Evolutionary conservation across 345 rosid genomes (phyloP).

Genomic region (Eucalyptus erythrocorys): DNA sequence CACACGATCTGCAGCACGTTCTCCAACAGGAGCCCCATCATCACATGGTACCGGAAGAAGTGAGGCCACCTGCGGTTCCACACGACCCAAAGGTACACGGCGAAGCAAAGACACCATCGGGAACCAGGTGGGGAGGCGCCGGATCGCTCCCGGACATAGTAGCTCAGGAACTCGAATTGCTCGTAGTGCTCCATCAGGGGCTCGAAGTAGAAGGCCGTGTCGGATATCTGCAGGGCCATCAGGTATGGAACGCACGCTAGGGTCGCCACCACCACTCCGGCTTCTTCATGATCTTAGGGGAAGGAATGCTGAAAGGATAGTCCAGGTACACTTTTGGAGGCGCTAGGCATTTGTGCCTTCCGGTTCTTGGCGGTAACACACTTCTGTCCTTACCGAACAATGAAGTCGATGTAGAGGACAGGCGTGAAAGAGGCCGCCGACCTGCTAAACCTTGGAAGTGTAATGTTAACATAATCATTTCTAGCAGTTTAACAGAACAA

Average conservation of each 20-base stretch:
- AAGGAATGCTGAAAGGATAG: conserved; percentile 24
- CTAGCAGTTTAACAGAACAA: not conserved
- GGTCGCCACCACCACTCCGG: conserved; percentile 91
- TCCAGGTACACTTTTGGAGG: conserved; percentile 20
- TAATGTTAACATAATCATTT: not conserved
- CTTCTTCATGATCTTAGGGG: conserved; percentile 32
- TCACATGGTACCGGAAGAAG: conserved; percentile 71
- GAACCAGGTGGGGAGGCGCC: conserved; percentile 66
- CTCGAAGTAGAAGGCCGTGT: conserved; percentile 43
- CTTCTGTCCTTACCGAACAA: not conserved
- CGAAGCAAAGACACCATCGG: conserved; percentile 38
- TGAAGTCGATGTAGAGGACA: not conserved
- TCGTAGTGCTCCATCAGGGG: conserved; percentile 51
- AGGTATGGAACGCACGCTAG: conserved; percentile 63
- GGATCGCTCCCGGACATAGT: conserved; percentile 53
- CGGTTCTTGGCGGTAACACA: not conserved
- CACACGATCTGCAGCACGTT: conserved; percentile 53
- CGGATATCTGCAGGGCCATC: conserved; percentile 68
- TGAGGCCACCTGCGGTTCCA: conserved; percentile 65
- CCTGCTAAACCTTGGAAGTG: not conserved
- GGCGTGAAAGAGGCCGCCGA: not conserved
- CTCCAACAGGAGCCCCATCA: conserved; percentile 84
- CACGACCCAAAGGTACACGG: conserved; percentile 45
- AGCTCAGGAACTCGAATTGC: conserved; percentile 33
- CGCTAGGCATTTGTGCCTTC: not conserved